Evolutionary conservation across 306 rosid genomes (phyloP).

Genomic region (Trichosanthes truncata): DNA sequence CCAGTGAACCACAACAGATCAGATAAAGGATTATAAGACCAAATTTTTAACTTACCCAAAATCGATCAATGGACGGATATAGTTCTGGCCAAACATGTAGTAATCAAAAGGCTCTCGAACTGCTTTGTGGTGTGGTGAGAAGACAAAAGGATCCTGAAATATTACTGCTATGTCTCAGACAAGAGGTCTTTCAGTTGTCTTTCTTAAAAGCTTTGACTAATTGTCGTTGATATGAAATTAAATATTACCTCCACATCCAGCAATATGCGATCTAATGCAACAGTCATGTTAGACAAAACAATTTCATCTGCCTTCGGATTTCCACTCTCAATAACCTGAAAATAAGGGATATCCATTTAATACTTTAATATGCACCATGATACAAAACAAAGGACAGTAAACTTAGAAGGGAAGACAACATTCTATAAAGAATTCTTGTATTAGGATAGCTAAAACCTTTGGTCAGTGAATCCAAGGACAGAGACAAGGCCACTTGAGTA

Average conservation of each 20-base stretch:
- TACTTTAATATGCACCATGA: neutral
- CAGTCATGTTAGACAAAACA: constrained; percentile 73
- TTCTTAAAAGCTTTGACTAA: constrained; percentile 11
- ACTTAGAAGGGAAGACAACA: constrained; percentile 4
- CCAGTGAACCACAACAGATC: neutral
- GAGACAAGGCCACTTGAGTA: neutral
- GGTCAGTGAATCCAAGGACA: neutral
- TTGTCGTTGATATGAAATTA: neutral
- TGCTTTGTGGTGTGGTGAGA: constrained; percentile 80
- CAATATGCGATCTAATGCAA: constrained; percentile 60
- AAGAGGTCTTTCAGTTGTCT: constrained; percentile 9
- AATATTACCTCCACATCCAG: constrained; percentile 76
- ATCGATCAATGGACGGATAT: constrained; percentile 86
- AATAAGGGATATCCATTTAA: neutral
- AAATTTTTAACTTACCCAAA: constrained; percentile 48
- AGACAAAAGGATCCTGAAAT: constrained; percentile 89
- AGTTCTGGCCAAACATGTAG: constrained; percentile 83
- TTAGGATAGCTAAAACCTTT: neutral
- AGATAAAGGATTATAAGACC: constrained; percentile 18
- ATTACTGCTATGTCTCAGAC: constrained; percentile 23
- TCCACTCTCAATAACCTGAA: constrained; percentile 72
- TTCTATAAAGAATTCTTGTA: neutral
- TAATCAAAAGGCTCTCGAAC: constrained; percentile 94
- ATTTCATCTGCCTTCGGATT: constrained; percentile 66
- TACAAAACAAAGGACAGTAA: neutral